Percentiles rank a stretch among this genome's conserved stretches.
Evolutionary conservation across 129 eudicot genomes (phyloP).

Genomic region (Silybum marianum): DNA sequence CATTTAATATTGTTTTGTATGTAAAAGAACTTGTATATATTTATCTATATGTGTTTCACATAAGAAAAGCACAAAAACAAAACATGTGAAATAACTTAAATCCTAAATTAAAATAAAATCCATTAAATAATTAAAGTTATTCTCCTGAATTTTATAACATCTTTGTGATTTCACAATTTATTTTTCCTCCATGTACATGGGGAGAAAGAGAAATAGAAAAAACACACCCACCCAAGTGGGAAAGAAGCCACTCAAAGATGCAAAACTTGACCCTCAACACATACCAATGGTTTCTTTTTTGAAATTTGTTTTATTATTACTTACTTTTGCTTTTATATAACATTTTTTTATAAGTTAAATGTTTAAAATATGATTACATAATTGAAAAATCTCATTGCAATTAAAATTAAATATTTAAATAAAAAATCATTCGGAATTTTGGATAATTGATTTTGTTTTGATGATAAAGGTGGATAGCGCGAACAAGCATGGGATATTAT

Average conservation of each 20-base stretch:
- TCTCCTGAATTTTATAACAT: no score
- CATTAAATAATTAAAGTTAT: no score
- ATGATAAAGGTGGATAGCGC: slow-evolving; percentile 76
- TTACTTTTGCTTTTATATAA: slow-evolving; percentile 4
- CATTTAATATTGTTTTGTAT: no score
- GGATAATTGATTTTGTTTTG: slow-evolving; percentile 4
- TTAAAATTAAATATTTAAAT: background rate
- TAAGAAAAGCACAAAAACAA: no score
- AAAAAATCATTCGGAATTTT: background rate
- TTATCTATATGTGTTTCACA: no score
- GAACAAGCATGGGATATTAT: slow-evolving; percentile 74
- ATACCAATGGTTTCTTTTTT: background rate
- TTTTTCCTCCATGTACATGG: background rate
- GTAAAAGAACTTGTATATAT: no score
- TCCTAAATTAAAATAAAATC: no score
- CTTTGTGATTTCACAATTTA: background rate
- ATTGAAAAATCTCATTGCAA: background rate
- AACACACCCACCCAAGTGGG: slow-evolving; percentile 26
- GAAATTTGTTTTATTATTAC: background rate
- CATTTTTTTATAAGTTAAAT: background rate
- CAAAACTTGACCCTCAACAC: slow-evolving; percentile 29
- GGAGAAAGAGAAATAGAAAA: background rate
- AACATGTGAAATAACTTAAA: no score
- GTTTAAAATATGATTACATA: slow-evolving; percentile 9
- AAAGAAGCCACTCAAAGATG: slow-evolving; percentile 25